Evolutionary conservation across 768 basidiomycete genomes (phyloP), one percentile per base, ranked within the genome.

Genomic region (Russula ochroleuca): DNA sequence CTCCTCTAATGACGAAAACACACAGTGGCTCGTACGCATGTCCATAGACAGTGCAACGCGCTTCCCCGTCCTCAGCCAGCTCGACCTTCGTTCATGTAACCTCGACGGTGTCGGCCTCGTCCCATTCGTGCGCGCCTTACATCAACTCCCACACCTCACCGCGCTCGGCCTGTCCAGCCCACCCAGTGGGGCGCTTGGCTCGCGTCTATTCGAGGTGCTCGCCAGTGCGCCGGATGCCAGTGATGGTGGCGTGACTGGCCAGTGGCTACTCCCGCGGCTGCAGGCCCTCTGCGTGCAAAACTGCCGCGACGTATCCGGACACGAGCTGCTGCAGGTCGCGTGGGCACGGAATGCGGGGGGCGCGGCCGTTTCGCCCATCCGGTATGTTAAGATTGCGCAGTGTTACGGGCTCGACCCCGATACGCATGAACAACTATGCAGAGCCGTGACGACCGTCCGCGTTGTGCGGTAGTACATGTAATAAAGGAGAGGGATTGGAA

Each of bases 21-120:
- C 71, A 13, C 71, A 71, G 31, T 74, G 73, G 74, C 70, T 75
- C 17, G 64, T 62, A 35, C 70, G 67, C 50, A 54, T 73, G 50
- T 64, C 73, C 10, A 56, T 65, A 23, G 59, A 55, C 43, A 66
- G 68, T 11, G 61, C 64, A 1, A 37, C 60, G 33, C 71, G 66
- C 2, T 68, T 72, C 58, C 70, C 69, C 15, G 52, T 63, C 17
- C 65, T 74, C 7, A 70, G 69, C 50, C 62, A 70, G 8, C 72
- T 75, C 38, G 70, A 75, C 57, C 70, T 75, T 3, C 70, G 72
- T 23, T 66, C 71, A 14, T 74, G 72, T 65, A 70, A 69, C 61
- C 62, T 75, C 57, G 71, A 69, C 37, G 74, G 74, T n/a, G 67
- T 70, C 25, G 69, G 69, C 13, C 65, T 74, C n/a, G 69, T 70